phyloP scores from a whole-genome alignment of 1,284 basidiomycete species.

The Cronartium ribicola region DNA sequence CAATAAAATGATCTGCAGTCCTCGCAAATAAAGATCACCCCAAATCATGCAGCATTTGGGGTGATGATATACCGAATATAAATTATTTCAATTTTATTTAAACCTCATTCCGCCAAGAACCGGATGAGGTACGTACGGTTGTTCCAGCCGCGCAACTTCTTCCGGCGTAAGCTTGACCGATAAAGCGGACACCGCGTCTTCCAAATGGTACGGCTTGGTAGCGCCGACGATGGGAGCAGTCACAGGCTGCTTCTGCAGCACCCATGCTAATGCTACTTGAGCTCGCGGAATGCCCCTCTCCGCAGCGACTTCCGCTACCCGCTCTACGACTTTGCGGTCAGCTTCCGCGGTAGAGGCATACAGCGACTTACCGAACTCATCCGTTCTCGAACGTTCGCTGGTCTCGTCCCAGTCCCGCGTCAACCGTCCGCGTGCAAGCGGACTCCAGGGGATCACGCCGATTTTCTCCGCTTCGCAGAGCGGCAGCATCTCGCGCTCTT shows the following conservation, averaged over 20 bases:
- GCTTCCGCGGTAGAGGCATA: constrained; percentile 10
- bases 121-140: too few relatives aligned
- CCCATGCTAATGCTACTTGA: constrained; percentile 54
- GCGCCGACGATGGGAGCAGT: neutral
- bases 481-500: constrained; percentile 57
- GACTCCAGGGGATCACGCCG: constrained; percentile 54
- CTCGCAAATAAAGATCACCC: too few relatives aligned
- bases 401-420: constrained; percentile 48
- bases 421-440: constrained; percentile 54
- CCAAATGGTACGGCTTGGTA: too few relatives aligned
- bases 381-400: constrained; percentile 1
- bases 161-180: too few relatives aligned
- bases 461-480: constrained; percentile 57
- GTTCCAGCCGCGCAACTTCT: too few relatives aligned
- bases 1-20: too few relatives aligned
- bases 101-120: too few relatives aligned
- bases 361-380: neutral
- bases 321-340: constrained; percentile 44
- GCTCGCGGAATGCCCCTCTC: constrained; percentile 53
- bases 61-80: too few relatives aligned
- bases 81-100: too few relatives aligned
- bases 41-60: too few relatives aligned
- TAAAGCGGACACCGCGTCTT: too few relatives aligned
- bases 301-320: constrained; percentile 54
- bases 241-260: constrained; percentile 11